A percentile compares a stretch with the other conserved stretches of the same genome.
These are phyloP conservation scores for Toxicodendron radicans DNA, from an alignment of 345 rosid genomes.

Conservation along the genomic window DNA sequence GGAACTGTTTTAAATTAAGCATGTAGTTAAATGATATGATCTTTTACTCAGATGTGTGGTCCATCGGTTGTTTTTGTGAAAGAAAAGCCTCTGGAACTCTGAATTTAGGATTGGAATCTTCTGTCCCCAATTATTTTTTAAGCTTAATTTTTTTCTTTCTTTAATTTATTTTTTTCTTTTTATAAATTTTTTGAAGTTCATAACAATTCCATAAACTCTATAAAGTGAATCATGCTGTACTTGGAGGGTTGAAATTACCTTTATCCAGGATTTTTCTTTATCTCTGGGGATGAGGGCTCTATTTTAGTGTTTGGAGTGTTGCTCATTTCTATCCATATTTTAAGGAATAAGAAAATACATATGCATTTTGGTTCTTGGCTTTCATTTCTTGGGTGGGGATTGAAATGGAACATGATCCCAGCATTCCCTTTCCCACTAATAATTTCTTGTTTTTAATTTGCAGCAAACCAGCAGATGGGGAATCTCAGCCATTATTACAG, in stretches of 20 bases:
- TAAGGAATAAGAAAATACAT: background rate
- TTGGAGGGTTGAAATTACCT: background rate
- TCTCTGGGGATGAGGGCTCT: background rate
- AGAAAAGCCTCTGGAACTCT: background rate
- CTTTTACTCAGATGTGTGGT: background rate
- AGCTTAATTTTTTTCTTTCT: background rate
- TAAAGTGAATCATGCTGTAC: background rate
- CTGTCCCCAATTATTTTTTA: background rate
- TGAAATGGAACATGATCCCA: background rate
- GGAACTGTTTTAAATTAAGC: background rate
- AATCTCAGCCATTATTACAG: constrained; percentile 54
- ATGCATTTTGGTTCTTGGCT: background rate
- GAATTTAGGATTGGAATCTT: background rate
- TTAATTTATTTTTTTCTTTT: background rate
- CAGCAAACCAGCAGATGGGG: constrained; percentile 58
- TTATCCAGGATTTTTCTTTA: background rate
- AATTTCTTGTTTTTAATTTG: background rate
- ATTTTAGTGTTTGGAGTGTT: background rate
- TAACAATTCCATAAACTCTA: too few relatives aligned
- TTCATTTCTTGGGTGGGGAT: background rate
- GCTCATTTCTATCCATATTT: background rate
- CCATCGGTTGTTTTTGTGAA: background rate
- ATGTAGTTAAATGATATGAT: background rate
- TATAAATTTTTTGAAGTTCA: too few relatives aligned
- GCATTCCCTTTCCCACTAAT: background rate